Evolutionary conservation across 306 rosid species (phyloP).

Genomic region (Echinosophora koreensis): DNA sequence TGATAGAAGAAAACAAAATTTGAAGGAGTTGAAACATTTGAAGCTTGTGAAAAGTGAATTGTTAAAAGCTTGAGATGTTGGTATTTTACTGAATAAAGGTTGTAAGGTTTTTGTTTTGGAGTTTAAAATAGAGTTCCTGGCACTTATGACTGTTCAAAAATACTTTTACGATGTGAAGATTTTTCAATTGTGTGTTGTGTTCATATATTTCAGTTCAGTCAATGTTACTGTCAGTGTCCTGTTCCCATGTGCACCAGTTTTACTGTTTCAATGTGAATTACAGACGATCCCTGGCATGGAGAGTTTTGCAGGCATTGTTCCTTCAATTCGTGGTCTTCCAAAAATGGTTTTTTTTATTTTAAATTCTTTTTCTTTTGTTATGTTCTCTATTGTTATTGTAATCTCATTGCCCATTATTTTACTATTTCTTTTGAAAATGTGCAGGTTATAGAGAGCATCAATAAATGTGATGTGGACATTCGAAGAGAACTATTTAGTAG

Average conservation of each 20-base stretch:
- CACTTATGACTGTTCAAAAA: neutral
- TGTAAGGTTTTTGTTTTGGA: neutral
- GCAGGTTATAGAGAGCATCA: slow-evolving; percentile 96
- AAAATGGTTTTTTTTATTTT: slow-evolving; percentile 72
- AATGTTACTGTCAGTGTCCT: neutral
- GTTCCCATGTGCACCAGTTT: slow-evolving; percentile 3
- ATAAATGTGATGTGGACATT: slow-evolving; percentile 96
- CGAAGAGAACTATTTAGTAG: slow-evolving; percentile 96
- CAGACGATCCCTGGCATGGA: slow-evolving; percentile 98
- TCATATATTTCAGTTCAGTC: slow-evolving; percentile 9
- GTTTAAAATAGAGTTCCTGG: neutral
- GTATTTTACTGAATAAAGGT: neutral
- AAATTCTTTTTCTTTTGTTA: neutral
- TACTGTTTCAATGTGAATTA: slow-evolving; percentile 36
- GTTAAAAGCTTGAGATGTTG: neutral
- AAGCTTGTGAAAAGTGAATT: neutral
- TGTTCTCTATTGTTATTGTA: neutral
- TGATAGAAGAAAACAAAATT: neutral
- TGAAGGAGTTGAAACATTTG: neutral
- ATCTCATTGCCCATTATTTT: slow-evolving; percentile 40
- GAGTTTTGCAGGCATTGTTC: slow-evolving; percentile 74
- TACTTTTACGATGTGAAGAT: neutral
- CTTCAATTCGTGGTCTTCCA: slow-evolving; percentile 85
- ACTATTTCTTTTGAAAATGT: slow-evolving; percentile 38
- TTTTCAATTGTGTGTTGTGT: neutral